Conservation (phyloP, 306 rosid genomes). For the Quercus dentata region DNA sequence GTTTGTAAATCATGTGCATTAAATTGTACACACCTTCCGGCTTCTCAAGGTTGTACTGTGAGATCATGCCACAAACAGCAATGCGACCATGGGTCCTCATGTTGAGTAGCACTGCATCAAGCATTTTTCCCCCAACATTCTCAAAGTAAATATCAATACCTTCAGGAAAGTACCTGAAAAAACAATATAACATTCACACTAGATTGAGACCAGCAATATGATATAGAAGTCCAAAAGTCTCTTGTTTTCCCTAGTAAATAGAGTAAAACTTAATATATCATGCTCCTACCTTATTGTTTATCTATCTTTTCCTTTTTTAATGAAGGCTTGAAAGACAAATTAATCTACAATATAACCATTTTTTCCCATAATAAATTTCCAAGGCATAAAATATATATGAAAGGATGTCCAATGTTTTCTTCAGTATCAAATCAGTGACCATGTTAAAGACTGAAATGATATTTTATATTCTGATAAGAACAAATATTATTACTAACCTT, state of each 20-base stretch:
- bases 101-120: conserved; percentile 36
- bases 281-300: too few species aligned
- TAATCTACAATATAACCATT: too few species aligned
- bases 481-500: not conserved
- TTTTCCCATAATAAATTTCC: too few species aligned
- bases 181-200: too few species aligned
- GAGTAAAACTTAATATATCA: too few species aligned
- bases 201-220: too few species aligned
- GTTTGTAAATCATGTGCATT: not conserved
- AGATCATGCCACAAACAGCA: conserved; percentile 38
- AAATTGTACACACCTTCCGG: conserved; percentile 30
- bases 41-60: conserved; percentile 38
- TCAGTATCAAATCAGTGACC: not conserved
- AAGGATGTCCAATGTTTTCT: too few species aligned
- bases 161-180: conserved; percentile 15
- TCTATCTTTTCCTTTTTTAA: too few species aligned
- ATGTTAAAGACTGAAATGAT: not conserved
- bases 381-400: too few species aligned
- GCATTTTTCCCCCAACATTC: conserved; percentile 38
- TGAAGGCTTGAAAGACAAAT: too few species aligned
- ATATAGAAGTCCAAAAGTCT: too few species aligned
- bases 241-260: too few species aligned
- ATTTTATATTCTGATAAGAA: not conserved
- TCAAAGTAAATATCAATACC: conserved; percentile 29
- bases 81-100: conserved; percentile 27